These are phyloP conservation scores for Centaurea solstitialis DNA, from an alignment of 129 eudicot species.

Conservation along the genomic window DNA sequence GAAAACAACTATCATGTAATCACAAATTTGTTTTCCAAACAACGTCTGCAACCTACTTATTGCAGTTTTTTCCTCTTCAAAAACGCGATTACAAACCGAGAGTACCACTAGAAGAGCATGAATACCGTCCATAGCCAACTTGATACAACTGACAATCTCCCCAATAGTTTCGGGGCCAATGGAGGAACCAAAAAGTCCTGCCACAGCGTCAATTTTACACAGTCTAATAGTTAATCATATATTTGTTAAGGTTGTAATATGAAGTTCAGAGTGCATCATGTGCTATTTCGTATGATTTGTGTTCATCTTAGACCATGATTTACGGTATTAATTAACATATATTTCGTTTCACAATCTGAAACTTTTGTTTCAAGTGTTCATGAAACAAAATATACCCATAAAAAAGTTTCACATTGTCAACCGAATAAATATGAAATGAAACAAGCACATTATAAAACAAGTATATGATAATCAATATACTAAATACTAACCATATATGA, in stretches of 20 bases:
- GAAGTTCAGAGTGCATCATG: neutral
- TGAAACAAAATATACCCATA: no score
- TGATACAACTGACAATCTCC: constrained; percentile 69
- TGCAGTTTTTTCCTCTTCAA: constrained; percentile 58
- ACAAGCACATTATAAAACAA: no score
- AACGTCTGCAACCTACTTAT: constrained; percentile 44
- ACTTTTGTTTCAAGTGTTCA: no score
- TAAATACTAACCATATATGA: no score
- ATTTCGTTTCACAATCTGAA: no score
- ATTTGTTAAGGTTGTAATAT: neutral
- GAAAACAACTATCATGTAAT: constrained; percentile 74
- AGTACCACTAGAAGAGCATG: constrained; percentile 69
- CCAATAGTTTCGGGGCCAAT: constrained; percentile 38
- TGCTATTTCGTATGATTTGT: no score
- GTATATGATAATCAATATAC: no score
- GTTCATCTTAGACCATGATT: no score
- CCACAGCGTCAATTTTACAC: neutral
- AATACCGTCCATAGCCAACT: constrained; percentile 74
- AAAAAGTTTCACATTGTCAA: no score
- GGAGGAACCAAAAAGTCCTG: constrained; percentile 72
- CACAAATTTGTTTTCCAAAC: constrained; percentile 62
- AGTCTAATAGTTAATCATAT: neutral
- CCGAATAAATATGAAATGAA: no score
- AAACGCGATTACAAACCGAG: constrained; percentile 54
- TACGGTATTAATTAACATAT: no score